Base-by-base conservation (phyloP, 306 rosid genomes). In the Malus orientalis region DNA sequence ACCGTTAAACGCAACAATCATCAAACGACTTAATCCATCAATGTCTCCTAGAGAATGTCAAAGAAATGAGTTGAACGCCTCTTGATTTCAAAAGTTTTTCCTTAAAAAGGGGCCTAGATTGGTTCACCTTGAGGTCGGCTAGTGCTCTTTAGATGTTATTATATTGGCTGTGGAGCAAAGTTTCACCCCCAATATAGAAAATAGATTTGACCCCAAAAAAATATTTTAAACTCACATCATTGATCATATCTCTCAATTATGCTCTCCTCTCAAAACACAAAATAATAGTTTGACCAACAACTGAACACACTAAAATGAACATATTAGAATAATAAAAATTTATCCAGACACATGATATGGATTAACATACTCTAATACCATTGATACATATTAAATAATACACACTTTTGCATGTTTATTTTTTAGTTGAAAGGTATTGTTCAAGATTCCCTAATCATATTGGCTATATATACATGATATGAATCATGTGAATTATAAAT, bases 401-500 rank as follows among this genome's bases (percentile, higher is more conserved):
- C 3, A 47, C 30, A 63, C 1, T 6, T 29, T 30, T 15, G 22
- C 42, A 16, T 33, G 47, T 8, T 15, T 30, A 29, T 30, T 60
- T 16, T 74, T 61, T 36, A 60, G 38, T 63, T 67, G 12, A 59
- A 55, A 23, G 45, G 40, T 68, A 67, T 33, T 72, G 49, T 51
- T 60, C 59, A 75, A 69, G 49, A 68, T 58, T 74, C 65, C 71
- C 11, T 16, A 6, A 19, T 16, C 61, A 18, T 14, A 73, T 54
- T 27, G 30, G 54, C 54, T 57, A 8, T 22, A 58, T 42, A 8
- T 58, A 58, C 13, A 11, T 23, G 57, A 80, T 54, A 29, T 44
- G 51, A 77, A 55, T 72, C 67, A 32, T 64, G 18, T 45, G 74
- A 61, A 23, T 73, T 79, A 19, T 15, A 59, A 73, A 22, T 54